A percentile compares a stretch with the other conserved stretches of the same genome.
Evolutionary conservation across 768 basidiomycete species (phyloP).

Genomic region (Boletus huronensis): DNA sequence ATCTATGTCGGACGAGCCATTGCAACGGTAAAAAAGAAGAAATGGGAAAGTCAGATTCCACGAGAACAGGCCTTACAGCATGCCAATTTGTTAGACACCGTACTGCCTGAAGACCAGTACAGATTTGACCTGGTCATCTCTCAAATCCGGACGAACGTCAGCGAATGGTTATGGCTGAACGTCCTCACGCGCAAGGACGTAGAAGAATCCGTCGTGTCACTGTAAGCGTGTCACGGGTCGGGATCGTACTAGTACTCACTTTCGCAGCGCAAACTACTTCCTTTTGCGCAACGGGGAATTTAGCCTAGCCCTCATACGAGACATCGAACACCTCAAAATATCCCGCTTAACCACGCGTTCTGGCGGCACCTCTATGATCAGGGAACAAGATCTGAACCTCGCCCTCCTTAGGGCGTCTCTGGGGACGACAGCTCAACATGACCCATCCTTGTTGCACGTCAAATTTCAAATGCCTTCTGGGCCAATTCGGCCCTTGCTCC

Average conservation of each 20-base stretch:
- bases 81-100: constrained; percentile 57
- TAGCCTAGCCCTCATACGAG: constrained; percentile 75
- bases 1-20: constrained; percentile 85
- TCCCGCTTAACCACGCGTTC: constrained; percentile 69
- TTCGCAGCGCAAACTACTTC: constrained; percentile 76
- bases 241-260: constrained; percentile 4
- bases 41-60: constrained; percentile 77
- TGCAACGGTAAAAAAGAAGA: constrained; percentile 75
- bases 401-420: constrained; percentile 84
- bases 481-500: constrained; percentile 76
- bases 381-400: constrained; percentile 86
- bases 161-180: constrained; percentile 94
- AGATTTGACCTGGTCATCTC: constrained; percentile 71
- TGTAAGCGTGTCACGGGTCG: constrained; percentile 48
- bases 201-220: constrained; percentile 76
- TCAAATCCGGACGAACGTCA: constrained; percentile 74
- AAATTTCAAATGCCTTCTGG: constrained; percentile 78
- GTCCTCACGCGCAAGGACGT: constrained; percentile 82
- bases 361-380: constrained; percentile 70
- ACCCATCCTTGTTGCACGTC: constrained; percentile 68
- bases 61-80: constrained; percentile 61
- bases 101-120: constrained; percentile 73
- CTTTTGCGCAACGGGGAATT: constrained; percentile 88
- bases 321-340: constrained; percentile 80
- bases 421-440: constrained; percentile 85